Evolutionary conservation across 108 stramenopile species (phyloP).

Genomic region (Skeletonema grethae): DNA sequence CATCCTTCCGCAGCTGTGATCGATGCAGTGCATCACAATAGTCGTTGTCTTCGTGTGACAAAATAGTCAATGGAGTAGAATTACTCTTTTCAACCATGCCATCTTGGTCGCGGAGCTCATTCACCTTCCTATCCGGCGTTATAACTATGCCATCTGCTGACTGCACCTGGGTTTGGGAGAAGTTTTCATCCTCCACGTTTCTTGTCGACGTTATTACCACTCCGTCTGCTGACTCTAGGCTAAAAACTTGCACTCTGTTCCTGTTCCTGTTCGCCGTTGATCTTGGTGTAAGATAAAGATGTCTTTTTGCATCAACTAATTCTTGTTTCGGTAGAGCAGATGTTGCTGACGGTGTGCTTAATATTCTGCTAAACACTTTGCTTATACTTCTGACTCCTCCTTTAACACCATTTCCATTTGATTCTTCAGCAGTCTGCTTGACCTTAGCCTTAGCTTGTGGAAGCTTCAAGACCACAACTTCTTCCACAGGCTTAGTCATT

Average conservation of each 20-base stretch:
- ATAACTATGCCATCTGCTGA: not conserved
- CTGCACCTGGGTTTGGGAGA: not conserved
- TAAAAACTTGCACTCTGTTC: not conserved
- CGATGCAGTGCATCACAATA: not conserved
- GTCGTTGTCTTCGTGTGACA: not conserved
- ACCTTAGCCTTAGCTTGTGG: not conserved
- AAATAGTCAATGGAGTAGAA: not conserved
- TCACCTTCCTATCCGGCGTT: not conserved
- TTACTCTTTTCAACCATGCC: not conserved
- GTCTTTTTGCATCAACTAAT: not conserved
- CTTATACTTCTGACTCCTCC: slow-evolving; percentile 1
- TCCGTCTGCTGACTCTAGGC: not conserved
- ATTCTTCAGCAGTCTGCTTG: not conserved
- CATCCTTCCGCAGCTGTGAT: not conserved
- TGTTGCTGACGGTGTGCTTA: not conserved
- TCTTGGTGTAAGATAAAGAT: not conserved
- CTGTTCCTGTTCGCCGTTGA: not conserved
- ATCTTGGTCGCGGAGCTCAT: not conserved
- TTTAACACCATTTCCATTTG: not conserved
- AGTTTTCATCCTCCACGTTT: not conserved
- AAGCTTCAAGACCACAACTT: not conserved
- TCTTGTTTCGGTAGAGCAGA: not conserved
- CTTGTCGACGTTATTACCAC: not conserved
- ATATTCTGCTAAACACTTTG: not conserved
- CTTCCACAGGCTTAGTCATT: too few species aligned